Conservation (phyloP, 2,329 filamentous ascomycete genomes). For the Dactylellina parvicollis region DNA sequence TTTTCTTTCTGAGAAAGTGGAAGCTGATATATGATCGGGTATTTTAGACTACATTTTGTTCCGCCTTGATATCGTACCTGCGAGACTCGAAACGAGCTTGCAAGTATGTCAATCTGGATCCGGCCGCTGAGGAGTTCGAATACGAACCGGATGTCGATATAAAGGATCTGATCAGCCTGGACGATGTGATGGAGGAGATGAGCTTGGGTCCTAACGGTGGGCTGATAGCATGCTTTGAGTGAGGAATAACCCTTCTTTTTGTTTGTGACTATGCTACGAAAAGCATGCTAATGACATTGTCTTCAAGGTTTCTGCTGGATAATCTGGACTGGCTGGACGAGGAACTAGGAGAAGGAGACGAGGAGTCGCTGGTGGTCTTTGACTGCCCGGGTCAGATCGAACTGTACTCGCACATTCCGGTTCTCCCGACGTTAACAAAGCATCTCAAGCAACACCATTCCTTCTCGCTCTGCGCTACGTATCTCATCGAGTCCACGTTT, state of each 20-base stretch:
- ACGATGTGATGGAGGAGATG: slow-evolving; percentile 97
- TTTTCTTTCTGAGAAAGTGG: neutral
- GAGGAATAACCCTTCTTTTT: slow-evolving; percentile 1
- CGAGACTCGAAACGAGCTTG: slow-evolving; percentile 67
- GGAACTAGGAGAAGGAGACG: slow-evolving; percentile 82
- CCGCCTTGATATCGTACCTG: slow-evolving; percentile 89
- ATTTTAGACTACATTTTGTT: slow-evolving; percentile 86
- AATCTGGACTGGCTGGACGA: slow-evolving; percentile 92
- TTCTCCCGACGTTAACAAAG: slow-evolving; percentile 83
- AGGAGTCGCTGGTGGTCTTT: slow-evolving; percentile 96
- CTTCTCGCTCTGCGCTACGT: slow-evolving; percentile 79
- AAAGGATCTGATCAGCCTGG: slow-evolving; percentile 89
- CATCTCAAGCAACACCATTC: slow-evolving; percentile 80
- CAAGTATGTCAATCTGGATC: slow-evolving; percentile 84
- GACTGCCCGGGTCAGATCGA: slow-evolving; percentile 99
- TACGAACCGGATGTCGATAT: slow-evolving; percentile 95
- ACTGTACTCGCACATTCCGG: slow-evolving; percentile 94
- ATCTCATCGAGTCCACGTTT: slow-evolving; percentile 94
- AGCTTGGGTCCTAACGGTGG: slow-evolving; percentile 89
- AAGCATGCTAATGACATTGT: neutral
- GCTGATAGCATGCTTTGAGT: slow-evolving; percentile 93
- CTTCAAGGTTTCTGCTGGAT: slow-evolving; percentile 77
- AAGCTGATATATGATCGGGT: slow-evolving; percentile 3
- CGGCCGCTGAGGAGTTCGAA: slow-evolving; percentile 89
- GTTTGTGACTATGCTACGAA: neutral